These are phyloP conservation scores for Tuber melanosporum DNA, from an alignment of 495 filamentous ascomycete species.

Conservation along the genomic window DNA sequence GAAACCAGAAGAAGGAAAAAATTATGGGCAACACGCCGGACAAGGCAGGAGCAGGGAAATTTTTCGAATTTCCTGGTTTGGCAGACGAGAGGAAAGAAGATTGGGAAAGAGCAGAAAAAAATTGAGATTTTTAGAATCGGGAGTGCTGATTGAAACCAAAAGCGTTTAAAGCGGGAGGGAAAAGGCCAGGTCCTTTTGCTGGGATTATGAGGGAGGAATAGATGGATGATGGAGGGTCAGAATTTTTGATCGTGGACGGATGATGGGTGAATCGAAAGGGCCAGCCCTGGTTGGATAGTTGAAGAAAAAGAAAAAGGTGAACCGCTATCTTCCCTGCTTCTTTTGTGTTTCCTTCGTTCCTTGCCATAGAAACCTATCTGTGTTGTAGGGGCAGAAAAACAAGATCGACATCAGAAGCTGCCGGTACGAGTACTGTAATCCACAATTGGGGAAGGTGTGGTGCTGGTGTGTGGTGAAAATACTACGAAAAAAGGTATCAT, in stretches of 20 bases:
- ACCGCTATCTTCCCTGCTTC: background rate
- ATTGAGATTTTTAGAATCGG: background rate
- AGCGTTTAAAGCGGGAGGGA: slow-evolving; percentile 31
- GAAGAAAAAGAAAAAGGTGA: slow-evolving; percentile 3
- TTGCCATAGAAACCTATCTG: background rate
- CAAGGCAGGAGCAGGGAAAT: background rate
- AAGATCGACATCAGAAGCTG: background rate
- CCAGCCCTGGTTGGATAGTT: background rate
- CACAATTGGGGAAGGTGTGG: background rate
- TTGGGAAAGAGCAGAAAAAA: background rate
- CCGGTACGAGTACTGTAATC: background rate
- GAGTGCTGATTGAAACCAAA: slow-evolving; percentile 13
- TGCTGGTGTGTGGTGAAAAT: background rate
- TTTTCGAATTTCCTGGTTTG: background rate
- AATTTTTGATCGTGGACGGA: slow-evolving; percentile 1
- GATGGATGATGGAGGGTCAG: slow-evolving; percentile 39
- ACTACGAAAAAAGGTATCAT: background rate
- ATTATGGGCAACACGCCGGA: background rate
- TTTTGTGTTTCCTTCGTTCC: background rate
- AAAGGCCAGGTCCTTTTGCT: slow-evolving; percentile 39
- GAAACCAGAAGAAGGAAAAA: slow-evolving; percentile 1
- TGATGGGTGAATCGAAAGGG: background rate
- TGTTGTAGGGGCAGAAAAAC: background rate
- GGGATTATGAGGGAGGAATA: slow-evolving; percentile 33
- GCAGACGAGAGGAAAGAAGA: background rate